phyloP scores from a whole-genome alignment of 805 yeast genomes.

The Groenewaldozyma tartarivorans region DNA sequence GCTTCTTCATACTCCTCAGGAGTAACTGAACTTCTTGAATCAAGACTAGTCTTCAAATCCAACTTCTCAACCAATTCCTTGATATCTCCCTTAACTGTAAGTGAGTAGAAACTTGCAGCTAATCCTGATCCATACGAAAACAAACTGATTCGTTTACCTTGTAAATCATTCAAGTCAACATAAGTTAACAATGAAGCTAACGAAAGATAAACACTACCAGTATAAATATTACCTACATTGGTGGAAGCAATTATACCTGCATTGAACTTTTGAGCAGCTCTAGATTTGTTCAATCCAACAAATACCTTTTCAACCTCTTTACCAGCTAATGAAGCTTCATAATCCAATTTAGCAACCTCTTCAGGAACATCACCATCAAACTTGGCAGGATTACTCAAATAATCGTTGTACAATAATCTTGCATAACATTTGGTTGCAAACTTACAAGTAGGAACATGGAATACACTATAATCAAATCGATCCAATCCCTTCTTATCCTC shows the following conservation, averaged over 20 bases:
- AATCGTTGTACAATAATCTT: constrained; percentile 84
- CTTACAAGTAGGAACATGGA: constrained; percentile 98
- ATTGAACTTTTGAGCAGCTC: constrained; percentile 55
- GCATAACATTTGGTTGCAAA: constrained; percentile 88
- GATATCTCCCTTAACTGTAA: constrained; percentile 73
- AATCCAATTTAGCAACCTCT: constrained; percentile 50
- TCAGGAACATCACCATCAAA: constrained; percentile 43
- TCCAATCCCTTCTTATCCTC: constrained; percentile 38
- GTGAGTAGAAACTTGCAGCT: constrained; percentile 82
- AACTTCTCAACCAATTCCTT: constrained; percentile 53
- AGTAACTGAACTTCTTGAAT: constrained; percentile 51
- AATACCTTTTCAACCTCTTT: constrained; percentile 78
- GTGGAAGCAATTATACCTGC: constrained; percentile 85
- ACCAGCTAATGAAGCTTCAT: constrained; percentile 73
- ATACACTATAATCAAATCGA: constrained; percentile 83
- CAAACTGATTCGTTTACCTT: constrained; percentile 77
- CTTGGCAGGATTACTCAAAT: constrained; percentile 53
- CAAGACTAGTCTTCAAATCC: constrained; percentile 58
- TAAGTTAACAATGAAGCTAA: constrained; percentile 71
- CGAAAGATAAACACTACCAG: constrained; percentile 86
- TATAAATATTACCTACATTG: constrained; percentile 96
- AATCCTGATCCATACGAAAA: constrained; percentile 98
- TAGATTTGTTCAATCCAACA: constrained; percentile 64
- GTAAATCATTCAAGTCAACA: constrained; percentile 65
- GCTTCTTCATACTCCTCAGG: constrained; percentile 80